A percentile compares a stretch with the other conserved stretches of the same genome.
These are phyloP conservation scores for Pyrus bretschneideri DNA, from an alignment of 306 rosid species.

Conservation along the genomic window DNA sequence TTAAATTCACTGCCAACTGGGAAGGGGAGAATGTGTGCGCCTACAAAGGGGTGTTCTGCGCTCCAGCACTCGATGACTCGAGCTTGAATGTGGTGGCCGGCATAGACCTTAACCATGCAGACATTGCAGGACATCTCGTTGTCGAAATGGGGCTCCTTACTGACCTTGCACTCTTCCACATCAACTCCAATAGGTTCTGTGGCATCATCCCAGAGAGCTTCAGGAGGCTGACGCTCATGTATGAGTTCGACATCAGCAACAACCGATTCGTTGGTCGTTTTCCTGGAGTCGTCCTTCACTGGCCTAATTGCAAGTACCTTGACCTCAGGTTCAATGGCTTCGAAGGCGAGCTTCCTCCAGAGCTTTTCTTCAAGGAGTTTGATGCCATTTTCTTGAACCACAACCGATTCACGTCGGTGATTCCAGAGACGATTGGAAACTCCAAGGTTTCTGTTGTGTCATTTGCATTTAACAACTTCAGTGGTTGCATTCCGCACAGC, in stretches of 20 bases:
- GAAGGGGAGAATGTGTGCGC: constrained; percentile 61
- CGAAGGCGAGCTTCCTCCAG: constrained; percentile 53
- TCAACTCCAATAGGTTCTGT: constrained; percentile 71
- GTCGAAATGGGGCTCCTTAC: constrained; percentile 50
- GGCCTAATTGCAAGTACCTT: constrained; percentile 36
- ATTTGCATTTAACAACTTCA: constrained; percentile 54
- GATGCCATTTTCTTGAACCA: constrained; percentile 44
- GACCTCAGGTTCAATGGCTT: constrained; percentile 66
- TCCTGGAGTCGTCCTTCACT: constrained; percentile 34
- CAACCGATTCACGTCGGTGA: constrained; percentile 23
- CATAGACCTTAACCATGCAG: constrained; percentile 67
- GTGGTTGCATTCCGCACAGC: constrained; percentile 58
- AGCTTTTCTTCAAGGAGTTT: constrained; percentile 35
- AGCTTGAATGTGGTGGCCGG: constrained; percentile 59
- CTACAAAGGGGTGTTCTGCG: constrained; percentile 60
- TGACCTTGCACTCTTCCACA: constrained; percentile 58
- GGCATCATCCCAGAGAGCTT: constrained; percentile 60
- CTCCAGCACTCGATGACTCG: constrained; percentile 40
- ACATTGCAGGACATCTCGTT: constrained; percentile 74
- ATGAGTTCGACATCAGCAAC: constrained; percentile 66
- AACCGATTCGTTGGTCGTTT: constrained; percentile 75
- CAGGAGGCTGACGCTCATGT: constrained; percentile 31
- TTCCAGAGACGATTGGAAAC: constrained; percentile 44
- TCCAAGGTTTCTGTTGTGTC: constrained; percentile 47
- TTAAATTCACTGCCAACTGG: constrained; percentile 52